Base-by-base conservation (phyloP, 805 yeast genomes). In the Priceomyces fermenticarens region DNA sequence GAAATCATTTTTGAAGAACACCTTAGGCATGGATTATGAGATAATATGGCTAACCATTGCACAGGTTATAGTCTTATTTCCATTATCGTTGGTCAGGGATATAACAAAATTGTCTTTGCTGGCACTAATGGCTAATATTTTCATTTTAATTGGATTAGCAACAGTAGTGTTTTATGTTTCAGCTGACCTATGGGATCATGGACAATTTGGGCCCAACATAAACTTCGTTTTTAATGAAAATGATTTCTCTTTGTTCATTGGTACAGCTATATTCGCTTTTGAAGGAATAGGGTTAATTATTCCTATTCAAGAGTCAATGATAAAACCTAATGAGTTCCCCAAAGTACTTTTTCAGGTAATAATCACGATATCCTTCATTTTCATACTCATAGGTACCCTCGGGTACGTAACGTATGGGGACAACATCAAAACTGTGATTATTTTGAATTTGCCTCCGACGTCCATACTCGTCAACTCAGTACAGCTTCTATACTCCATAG, bases 251-350 rank as follows among this genome's bases (percentile, higher is more conserved):
- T 62, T 86, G 36, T 85, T 85, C 54, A 80, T 85, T 38, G 95
- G 95, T 7, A 87, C 86, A 5, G 90, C 91, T 2, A 85, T 86
- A 25, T 86, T 86, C 67, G 88, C 93, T n/a, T 86, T 85, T 55
- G 95, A 86, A 63, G 95, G 95, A 1, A 85, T 86, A 42, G 93
- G 95, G 0, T 67, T 86, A 35, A 83, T 86, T 37, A 82, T 86
- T 16, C 95, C 95, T 0, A 83, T 86, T 39, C 88, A 85, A 53
- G 87, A 85, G 50, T 83, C 93, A 1, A 86, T 86, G 93, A 75
- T 71, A 37, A 64, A 83, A 49, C 93, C 93, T 1, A 80, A 80
- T 45, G 75, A 83, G 46, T 86, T 83, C 55, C 89, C 91, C 12
- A 57, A 69, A 41, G 87, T 85, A 1, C 61, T 86, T 38, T 70